A percentile compares a stretch with the other conserved stretches of the same genome.
phyloP scores from a whole-genome alignment of 2,329 filamentous ascomycete genomes.

The Alternaria incomplexa region DNA sequence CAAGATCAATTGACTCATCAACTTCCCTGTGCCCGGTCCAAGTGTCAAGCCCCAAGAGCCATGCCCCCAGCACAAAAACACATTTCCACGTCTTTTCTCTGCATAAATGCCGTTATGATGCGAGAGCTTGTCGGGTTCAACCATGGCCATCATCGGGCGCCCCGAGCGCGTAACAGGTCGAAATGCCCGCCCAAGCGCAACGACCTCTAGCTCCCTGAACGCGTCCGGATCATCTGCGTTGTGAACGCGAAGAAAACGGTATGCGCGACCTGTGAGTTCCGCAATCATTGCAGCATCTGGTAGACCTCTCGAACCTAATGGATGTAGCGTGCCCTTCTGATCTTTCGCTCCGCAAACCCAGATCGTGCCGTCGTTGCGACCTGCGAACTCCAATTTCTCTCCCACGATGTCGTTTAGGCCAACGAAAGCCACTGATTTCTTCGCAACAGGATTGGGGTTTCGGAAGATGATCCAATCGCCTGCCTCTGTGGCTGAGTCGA shows the following conservation, averaged over 20 bases:
- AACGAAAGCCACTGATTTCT: background rate
- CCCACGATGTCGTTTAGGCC: background rate
- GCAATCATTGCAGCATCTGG: background rate
- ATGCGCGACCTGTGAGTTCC: background rate
- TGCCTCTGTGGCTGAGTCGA: background rate
- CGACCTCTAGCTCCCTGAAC: background rate
- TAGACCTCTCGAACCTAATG: background rate
- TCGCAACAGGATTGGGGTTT: background rate
- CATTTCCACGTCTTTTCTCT: background rate
- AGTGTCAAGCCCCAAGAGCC: background rate
- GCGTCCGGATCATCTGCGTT: background rate
- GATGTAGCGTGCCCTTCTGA: background rate
- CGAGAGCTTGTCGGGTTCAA: background rate
- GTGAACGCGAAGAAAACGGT: background rate
- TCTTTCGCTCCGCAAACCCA: background rate
- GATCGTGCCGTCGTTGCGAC: background rate
- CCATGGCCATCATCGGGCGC: background rate
- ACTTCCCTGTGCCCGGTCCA: background rate
- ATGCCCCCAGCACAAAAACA: background rate
- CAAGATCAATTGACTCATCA: background rate
- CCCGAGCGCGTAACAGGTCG: background rate
- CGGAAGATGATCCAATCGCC: background rate
- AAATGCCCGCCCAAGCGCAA: background rate
- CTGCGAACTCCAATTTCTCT: background rate
- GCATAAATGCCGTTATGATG: rapidly evolving